phyloP scores from a whole-genome alignment of 441 rosid genomes.

The Theobroma grandiflorum region DNA sequence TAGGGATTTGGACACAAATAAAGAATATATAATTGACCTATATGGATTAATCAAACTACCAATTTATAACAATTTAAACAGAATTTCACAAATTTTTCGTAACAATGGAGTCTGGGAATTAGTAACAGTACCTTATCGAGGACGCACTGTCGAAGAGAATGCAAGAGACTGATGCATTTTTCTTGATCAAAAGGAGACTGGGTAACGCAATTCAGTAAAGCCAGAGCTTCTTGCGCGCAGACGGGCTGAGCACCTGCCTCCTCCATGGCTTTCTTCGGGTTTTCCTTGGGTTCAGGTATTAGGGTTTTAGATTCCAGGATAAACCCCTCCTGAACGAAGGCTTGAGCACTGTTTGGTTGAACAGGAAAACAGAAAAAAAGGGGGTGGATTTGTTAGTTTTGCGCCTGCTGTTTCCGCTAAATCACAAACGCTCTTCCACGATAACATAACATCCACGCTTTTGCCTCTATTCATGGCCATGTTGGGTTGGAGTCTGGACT shows the following conservation, averaged over 20 bases:
- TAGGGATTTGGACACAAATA: background rate
- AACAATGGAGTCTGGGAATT: background rate
- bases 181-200: slow-evolving; percentile 66
- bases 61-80: background rate
- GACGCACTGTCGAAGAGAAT: slow-evolving; percentile 64
- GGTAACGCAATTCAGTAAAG: slow-evolving; percentile 80
- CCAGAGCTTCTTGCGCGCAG: slow-evolving; percentile 68
- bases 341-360: background rate
- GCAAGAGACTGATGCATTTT: slow-evolving; percentile 61
- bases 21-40: background rate
- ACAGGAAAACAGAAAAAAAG: background rate
- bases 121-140: slow-evolving; percentile 53
- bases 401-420: slow-evolving; percentile 5
- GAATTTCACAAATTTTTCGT: background rate
- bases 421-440: background rate
- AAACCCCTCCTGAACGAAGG: background rate
- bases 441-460: background rate
- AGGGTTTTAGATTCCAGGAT: background rate
- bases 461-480: background rate
- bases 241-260: slow-evolving; percentile 48
- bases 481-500: background rate
- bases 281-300: background rate
- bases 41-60: background rate
- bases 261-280: slow-evolving; percentile 43
- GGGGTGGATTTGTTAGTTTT: too few species aligned